A percentile compares a stretch with the other conserved stretches of the same genome.
phyloP scores from a whole-genome alignment of 768 basidiomycete genomes.

The Peribolospora baueri region DNA sequence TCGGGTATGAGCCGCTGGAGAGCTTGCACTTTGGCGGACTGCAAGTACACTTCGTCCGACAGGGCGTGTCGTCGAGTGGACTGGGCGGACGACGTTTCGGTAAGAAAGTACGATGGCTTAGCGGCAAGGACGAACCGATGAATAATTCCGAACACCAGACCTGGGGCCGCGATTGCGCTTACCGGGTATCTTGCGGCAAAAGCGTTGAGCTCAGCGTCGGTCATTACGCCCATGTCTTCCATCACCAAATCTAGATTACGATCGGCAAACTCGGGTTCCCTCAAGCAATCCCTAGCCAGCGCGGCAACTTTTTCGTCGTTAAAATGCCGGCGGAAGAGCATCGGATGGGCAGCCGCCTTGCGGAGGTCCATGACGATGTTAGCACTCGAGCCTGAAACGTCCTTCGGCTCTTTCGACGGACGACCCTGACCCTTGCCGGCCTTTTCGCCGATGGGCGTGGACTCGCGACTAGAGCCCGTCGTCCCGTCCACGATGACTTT shows the following conservation, averaged over 20 bases:
- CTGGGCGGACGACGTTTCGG: no score
- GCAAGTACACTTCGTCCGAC: slow-evolving; percentile 45
- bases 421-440: slow-evolving; percentile 16
- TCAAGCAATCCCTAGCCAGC: slow-evolving; percentile 59
- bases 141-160: neutral
- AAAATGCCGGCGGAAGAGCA: slow-evolving; percentile 73
- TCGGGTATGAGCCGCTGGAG: slow-evolving; percentile 44
- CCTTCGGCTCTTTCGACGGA: slow-evolving; percentile 24
- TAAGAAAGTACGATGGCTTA: neutral
- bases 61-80: slow-evolving; percentile 45
- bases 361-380: slow-evolving; percentile 95
- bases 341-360: slow-evolving; percentile 86
- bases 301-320: slow-evolving; percentile 46
- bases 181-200: slow-evolving; percentile 76
- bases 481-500: slow-evolving; percentile 41
- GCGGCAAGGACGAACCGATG: neutral
- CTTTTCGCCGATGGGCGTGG: slow-evolving; percentile 12
- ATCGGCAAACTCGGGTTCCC: slow-evolving; percentile 76
- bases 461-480: slow-evolving; percentile 14
- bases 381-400: slow-evolving; percentile 45
- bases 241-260: slow-evolving; percentile 50
- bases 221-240: slow-evolving; percentile 93
- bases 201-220: slow-evolving; percentile 75
- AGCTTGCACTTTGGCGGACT: slow-evolving; percentile 65
- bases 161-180: slow-evolving; percentile 5